These are phyloP conservation scores for Boletales sp. DNA, from an alignment of 768 basidiomycete species.

Conservation along the genomic window DNA sequence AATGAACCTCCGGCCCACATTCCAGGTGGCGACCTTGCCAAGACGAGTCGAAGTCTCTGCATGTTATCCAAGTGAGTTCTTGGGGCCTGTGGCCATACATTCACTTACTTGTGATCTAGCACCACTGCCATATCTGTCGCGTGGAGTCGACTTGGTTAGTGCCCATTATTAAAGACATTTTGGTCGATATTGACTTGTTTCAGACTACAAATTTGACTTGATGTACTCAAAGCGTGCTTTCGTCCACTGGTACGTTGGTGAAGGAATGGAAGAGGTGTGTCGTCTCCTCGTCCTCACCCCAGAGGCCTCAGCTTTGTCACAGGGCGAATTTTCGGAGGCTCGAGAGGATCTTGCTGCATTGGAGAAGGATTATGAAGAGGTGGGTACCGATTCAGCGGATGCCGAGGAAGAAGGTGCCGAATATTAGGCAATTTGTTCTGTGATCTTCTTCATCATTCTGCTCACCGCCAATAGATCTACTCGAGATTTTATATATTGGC, in stretches of 20 bases:
- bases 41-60: slow-evolving; percentile 90
- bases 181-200: slow-evolving; percentile 3
- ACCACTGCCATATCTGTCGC: slow-evolving; percentile 92
- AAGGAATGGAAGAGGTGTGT: slow-evolving; percentile 94
- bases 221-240: slow-evolving; percentile 96
- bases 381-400: slow-evolving; percentile 73
- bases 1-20: slow-evolving; percentile 92
- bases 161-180: background rate
- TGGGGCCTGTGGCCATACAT: background rate
- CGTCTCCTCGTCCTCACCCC: background rate
- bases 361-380: slow-evolving; percentile 94
- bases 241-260: slow-evolving; percentile 94
- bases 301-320: slow-evolving; percentile 8
- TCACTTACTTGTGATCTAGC: slow-evolving; percentile 35
- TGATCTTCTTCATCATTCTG: background rate
- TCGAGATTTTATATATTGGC: background rate
- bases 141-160: slow-evolving; percentile 79
- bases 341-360: slow-evolving; percentile 97
- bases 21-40: slow-evolving; percentile 93
- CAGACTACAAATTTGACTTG: slow-evolving; percentile 97
- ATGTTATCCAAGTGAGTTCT: slow-evolving; percentile 83
- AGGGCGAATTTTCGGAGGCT: slow-evolving; percentile 97
- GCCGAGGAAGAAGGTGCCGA: slow-evolving; percentile 59
- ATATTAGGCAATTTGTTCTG: slow-evolving; percentile 35
- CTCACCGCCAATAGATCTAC: background rate